Evolutionary conservation across 495 filamentous ascomycete species (phyloP).

Genomic region (Hypoxylon fuscum): DNA sequence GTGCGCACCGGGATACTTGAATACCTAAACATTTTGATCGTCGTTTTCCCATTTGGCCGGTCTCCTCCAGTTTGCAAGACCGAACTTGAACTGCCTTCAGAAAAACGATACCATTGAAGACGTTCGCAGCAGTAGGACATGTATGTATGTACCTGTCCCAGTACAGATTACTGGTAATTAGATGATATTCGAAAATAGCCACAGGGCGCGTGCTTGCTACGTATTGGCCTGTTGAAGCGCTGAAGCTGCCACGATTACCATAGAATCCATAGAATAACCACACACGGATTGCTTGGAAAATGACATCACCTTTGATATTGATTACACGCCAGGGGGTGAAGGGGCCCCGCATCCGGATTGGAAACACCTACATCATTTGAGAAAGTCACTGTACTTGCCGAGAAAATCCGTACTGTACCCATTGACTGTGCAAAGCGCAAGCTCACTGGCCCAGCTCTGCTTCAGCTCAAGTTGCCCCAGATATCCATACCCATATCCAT

Average conservation of each 20-base stretch:
- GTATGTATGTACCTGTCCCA: too few species aligned
- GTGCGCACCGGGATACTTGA: slow-evolving; percentile 11
- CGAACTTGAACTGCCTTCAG: too few species aligned
- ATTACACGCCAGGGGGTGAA: slow-evolving; percentile 25
- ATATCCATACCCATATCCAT: slow-evolving; percentile 8
- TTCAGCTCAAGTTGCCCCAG: slow-evolving; percentile 33
- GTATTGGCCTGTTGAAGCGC: slow-evolving; percentile 17
- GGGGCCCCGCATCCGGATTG: slow-evolving; percentile 32
- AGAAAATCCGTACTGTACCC: slow-evolving; percentile 13
- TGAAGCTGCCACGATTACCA: slow-evolving; percentile 10
- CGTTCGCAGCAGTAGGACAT: not conserved
- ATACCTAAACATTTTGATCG: slow-evolving; percentile 32
- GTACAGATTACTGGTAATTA: too few species aligned
- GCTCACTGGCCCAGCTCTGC: slow-evolving; percentile 26
- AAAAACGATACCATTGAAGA: not conserved
- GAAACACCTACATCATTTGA: slow-evolving; percentile 15
- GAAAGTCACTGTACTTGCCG: not conserved
- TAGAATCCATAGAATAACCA: slow-evolving; percentile 1
- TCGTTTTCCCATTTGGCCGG: slow-evolving; percentile 16
- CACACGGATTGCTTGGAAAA: slow-evolving; percentile 6
- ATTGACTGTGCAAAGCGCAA: slow-evolving; percentile 22
- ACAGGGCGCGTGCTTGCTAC: slow-evolving; percentile 8
- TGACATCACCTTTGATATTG: slow-evolving; percentile 28
- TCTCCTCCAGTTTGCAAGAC: slow-evolving; percentile 6
- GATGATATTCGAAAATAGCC: too few species aligned